These are phyloP conservation scores for Epichloe gansuensis DNA, from an alignment of 2,329 filamentous ascomycete species.

Conservation along the genomic window DNA sequence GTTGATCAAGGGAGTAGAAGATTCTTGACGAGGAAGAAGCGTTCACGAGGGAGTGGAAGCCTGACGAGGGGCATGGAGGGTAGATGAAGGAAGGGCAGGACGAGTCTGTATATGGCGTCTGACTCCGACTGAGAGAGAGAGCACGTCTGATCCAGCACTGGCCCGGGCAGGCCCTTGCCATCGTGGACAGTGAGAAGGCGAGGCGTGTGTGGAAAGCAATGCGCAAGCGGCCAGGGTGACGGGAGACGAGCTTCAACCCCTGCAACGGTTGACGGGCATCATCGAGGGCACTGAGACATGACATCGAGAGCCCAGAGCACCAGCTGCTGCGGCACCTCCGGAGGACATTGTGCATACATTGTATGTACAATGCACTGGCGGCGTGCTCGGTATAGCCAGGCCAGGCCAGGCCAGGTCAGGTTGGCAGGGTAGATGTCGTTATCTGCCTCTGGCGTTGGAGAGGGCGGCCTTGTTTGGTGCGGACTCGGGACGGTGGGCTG, in stretches of 20 bases:
- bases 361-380: not conserved
- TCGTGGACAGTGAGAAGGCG: constrained; percentile 9
- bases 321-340: constrained; percentile 6
- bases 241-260: constrained; percentile 5
- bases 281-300: constrained; percentile 5
- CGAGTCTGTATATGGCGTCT: constrained; percentile 3
- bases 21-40: constrained; percentile 14
- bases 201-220: constrained; percentile 5
- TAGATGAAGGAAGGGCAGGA: constrained; percentile 23
- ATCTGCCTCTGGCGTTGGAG: not conserved
- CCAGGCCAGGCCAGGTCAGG: not conserved
- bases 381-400: not conserved
- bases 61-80: constrained; percentile 20
- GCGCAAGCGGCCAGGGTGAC: constrained; percentile 14
- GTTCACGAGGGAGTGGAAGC: constrained; percentile 10
- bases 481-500: not conserved
- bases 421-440: not conserved
- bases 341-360: constrained; percentile 1
- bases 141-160: constrained; percentile 8
- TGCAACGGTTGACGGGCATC: constrained; percentile 4
- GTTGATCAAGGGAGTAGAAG: constrained; percentile 19
- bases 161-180: constrained; percentile 8
- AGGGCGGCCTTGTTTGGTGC: not conserved
- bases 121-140: not conserved
- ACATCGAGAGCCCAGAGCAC: constrained; percentile 3